Evolutionary conservation across 1,284 basidiomycete species (phyloP), one percentile per base, ranked within the genome.

Genomic region (Cutaneotrichosporon cutaneum): DNA sequence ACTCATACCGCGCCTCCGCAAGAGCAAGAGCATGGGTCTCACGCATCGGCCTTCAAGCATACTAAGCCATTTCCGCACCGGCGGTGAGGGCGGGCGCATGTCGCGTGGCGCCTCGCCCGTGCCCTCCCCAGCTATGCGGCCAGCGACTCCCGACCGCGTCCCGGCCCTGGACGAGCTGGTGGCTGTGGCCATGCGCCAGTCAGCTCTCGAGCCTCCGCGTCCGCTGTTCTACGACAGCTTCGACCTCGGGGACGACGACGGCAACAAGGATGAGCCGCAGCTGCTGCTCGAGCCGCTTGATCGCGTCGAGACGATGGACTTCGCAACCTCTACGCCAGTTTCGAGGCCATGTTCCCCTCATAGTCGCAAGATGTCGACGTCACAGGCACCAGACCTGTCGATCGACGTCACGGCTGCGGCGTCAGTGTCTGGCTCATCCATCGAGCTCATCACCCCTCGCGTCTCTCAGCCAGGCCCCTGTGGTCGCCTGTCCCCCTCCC

Each of bases 221-320:
- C 64, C 64, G 1, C 16, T 60, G 52, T 65, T 65, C 48, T 65
- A 65, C 58, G 64, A 65, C 56, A 62, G 27, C 36, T 65, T 65
- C 32, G 64, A 55, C 18, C 45, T 58, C 13, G 58, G 50, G 10
- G 55, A 42, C 36, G 33, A 50, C 30, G 22, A 14, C n/a, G 42
- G 42, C 7, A 21, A 26, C 39, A 44, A 52, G 26, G 57, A 53
- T 11, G 26, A 51, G 18, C 26, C 27, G 10, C n/a, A 51, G 14
- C 13, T 26, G 22, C 27, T 51, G 24, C 18, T 27, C 4, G 27
- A 51, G 16, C 27, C 48, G 9, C 27, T 51, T 51, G 48, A 51
- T 3, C 26, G 26, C 26, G 27, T 51, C 27, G 48, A 51, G 26
- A 51, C 48, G 9, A 32, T 51, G 27, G 48, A 27, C 26, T 26